Base-by-base conservation (phyloP, 2,329 filamentous ascomycete species). In the Ophiostoma tasmaniense region DNA sequence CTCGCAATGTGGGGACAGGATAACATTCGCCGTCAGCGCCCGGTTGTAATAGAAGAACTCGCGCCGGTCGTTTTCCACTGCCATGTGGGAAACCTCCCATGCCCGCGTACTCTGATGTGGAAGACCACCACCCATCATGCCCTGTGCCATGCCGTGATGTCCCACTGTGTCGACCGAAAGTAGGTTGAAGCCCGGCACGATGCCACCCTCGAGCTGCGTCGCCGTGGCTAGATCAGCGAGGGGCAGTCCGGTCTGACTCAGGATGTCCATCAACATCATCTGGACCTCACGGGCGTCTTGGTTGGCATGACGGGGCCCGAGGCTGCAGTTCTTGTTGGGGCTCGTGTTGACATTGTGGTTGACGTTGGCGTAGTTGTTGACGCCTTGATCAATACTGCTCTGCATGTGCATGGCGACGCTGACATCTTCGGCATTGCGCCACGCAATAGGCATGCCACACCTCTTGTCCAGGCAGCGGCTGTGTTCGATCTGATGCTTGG, bases 281-380 rank as follows among this genome's bases (percentile, higher is more conserved):
- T 62, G 70, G 22, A 45, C 13, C 30, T 71, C 70, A 20, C 70
- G 70, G 3, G 61, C 67, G 3, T 67, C 70, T 8, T 69, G 66
- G 70, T 71, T 67, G 50, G 39, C 33, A 39, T 71, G 45, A 4
- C 67, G n/a, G 50, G 30, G 37, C 17, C 64, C 33, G 64, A 10
- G 7, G 11, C 55, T 37, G 25, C 39, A 35, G 33, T 14, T 64
- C 22, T 5, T 17, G 28, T 25, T 55, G 45, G 22, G 39, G 33
- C 17, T 10, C 5, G 5, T 59, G 67, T 28, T 50, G 64, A 7
- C 50, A 55, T 25, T 55, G 10, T 28, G 11, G 10, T 25, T 55
- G 50, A 22, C 50, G 5, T 55, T 55, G 22, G 1, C 25, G 10
- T 10, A 25, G 25, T 55, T 7, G 64, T 25, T 35, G 64, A 13